These are phyloP conservation scores for Jatropha podagrica DNA, from an alignment of 441 rosid species.

Conservation along the genomic window DNA sequence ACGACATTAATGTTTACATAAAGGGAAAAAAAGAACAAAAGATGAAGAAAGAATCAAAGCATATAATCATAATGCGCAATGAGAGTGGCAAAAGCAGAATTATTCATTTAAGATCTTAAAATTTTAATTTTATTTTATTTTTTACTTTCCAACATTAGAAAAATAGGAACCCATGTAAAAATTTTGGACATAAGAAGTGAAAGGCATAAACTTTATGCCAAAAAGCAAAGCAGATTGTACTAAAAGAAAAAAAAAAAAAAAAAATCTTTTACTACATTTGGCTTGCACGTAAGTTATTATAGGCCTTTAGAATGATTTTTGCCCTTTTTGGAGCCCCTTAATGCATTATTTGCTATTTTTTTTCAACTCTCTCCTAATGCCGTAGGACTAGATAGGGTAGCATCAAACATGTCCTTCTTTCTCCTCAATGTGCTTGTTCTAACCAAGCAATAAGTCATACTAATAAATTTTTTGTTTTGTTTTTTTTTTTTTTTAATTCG, in stretches of 20 bases:
- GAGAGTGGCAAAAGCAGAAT: neutral
- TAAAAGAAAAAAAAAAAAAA: constrained; percentile 4
- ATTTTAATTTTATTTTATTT: neutral
- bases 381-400: neutral
- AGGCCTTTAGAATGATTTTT: neutral
- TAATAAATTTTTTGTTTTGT: neutral
- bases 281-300: neutral
- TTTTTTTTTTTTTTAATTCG: neutral
- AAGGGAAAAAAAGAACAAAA: neutral
- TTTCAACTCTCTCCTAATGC: neutral
- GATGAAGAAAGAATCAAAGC: constrained; percentile 24
- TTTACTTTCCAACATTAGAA: neutral
- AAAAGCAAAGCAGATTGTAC: neutral
- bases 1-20: neutral
- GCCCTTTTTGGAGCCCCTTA: neutral
- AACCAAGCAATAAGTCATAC: neutral
- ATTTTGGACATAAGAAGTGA: neutral
- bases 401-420: constrained; percentile 4
- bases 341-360: neutral
- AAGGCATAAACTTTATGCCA: constrained; percentile 3
- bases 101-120: neutral
- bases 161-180: neutral
- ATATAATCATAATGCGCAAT: constrained; percentile 12
- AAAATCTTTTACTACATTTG: constrained; percentile 8
- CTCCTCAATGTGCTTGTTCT: neutral